Evolutionary conservation across 164 flowering plant genomes (phyloP).

Genomic region (Aristolochia californica): DNA sequence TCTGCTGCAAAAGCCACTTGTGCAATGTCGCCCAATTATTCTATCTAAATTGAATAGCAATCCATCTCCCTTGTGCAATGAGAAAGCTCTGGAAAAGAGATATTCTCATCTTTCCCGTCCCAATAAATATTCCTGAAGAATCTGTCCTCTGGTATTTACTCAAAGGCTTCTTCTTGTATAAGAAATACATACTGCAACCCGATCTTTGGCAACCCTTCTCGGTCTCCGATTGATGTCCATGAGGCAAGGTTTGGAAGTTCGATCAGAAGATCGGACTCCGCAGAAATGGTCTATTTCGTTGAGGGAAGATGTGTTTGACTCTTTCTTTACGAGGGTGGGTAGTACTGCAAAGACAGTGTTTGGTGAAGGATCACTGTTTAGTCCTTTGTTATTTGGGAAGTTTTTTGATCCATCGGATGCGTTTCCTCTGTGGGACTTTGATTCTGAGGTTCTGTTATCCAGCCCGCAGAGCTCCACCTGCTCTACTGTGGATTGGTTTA

Average conservation of each 20-base stretch:
- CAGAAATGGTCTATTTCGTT: slow-evolving; percentile 66
- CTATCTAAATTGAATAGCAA: neutral
- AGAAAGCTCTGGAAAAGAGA: slow-evolving; percentile 6
- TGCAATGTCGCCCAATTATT: too few relatives aligned
- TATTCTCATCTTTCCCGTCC: neutral
- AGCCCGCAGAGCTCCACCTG: slow-evolving; percentile 26
- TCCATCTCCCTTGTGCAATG: slow-evolving; percentile 6
- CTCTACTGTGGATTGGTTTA: slow-evolving; percentile 54
- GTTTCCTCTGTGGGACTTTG: slow-evolving; percentile 89
- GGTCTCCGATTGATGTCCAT: slow-evolving; percentile 25
- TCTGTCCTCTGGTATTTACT: too few relatives aligned
- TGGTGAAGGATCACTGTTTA: slow-evolving; percentile 67
- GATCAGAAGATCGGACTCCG: slow-evolving; percentile 38
- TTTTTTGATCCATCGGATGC: slow-evolving; percentile 95
- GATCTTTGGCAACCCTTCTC: too few relatives aligned
- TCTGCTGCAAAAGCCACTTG: too few relatives aligned
- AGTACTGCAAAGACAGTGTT: slow-evolving; percentile 33
- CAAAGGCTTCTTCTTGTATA: too few relatives aligned
- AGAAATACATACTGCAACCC: too few relatives aligned
- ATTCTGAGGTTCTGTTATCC: slow-evolving; percentile 45
- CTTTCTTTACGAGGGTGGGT: slow-evolving; percentile 29
- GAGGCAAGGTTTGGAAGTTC: slow-evolving; percentile 40
- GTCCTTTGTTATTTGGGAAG: slow-evolving; percentile 73
- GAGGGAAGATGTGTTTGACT: slow-evolving; percentile 49
- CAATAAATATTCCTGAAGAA: too few relatives aligned